A percentile compares a stretch with the other conserved stretches of the same genome.
Conservation (phyloP, 225 moss, liverwort and hornwort species). For the Rhytidiadelphus loreus region DNA sequence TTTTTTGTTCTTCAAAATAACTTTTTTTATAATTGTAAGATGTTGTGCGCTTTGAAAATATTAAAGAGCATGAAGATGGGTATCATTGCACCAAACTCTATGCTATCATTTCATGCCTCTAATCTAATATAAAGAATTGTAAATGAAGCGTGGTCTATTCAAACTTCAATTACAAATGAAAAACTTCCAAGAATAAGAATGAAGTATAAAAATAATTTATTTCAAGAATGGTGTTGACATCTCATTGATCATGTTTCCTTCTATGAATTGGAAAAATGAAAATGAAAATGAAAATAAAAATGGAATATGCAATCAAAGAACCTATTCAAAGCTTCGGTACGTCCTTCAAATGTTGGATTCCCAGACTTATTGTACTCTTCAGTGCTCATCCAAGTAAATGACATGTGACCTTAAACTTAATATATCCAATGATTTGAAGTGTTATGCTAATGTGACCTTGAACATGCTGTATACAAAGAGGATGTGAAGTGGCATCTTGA, state of each 20-base stretch:
- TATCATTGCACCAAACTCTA: fast-evolving
- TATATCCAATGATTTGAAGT: neutral
- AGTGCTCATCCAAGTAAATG: fast-evolving
- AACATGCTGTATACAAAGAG: neutral
- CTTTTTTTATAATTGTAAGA: neutral
- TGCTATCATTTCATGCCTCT: neutral
- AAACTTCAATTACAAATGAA: neutral
- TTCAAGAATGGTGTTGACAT: neutral
- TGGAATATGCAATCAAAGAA: neutral
- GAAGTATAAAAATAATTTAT: neutral
- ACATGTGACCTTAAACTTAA: neutral
- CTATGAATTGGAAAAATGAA: neutral
- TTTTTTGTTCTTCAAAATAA: neutral
- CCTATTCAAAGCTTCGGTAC: neutral
- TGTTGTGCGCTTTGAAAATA: neutral
- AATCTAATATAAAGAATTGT: neutral
- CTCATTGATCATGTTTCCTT: neutral
- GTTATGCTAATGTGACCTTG: neutral
- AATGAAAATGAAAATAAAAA: neutral
- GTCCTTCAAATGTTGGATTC: neutral
- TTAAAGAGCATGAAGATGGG: neutral
- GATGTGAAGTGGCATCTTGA: neutral
- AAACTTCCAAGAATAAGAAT: neutral
- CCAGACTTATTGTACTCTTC: neutral
- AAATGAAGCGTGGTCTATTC: neutral